These are phyloP conservation scores for Trichophyton verrucosum DNA, from an alignment of 2,329 filamentous ascomycete species.

Conservation along the genomic window DNA sequence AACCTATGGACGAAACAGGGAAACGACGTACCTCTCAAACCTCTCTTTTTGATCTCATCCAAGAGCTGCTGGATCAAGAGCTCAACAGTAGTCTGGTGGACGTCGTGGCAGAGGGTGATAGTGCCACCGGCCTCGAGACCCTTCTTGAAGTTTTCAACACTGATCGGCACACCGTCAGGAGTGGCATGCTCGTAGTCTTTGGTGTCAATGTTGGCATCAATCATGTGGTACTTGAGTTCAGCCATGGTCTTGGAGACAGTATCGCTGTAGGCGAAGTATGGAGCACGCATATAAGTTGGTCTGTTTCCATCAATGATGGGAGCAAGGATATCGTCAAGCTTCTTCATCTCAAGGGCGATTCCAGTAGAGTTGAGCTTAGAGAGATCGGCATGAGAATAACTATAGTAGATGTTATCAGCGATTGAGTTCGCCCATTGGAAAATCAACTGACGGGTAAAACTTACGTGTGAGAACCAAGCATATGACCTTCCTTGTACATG, in stretches of 20 bases:
- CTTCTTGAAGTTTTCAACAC: background rate
- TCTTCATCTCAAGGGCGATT: constrained; percentile 30
- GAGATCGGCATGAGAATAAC: constrained; percentile 31
- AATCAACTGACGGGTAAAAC: constrained; percentile 3
- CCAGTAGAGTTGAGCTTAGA: constrained; percentile 21
- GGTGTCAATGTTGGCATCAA: constrained; percentile 33
- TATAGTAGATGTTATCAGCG: constrained; percentile 13
- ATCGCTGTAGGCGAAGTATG: constrained; percentile 29
- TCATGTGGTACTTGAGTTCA: constrained; percentile 35
- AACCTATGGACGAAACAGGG: background rate
- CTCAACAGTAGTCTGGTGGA: constrained; percentile 7
- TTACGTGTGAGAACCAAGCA: constrained; percentile 37
- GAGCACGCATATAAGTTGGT: constrained; percentile 39
- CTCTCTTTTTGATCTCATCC: constrained; percentile 5
- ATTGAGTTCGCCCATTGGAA: background rate
- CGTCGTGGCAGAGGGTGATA: constrained; percentile 6
- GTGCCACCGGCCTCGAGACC: background rate
- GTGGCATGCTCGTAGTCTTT: constrained; percentile 28
- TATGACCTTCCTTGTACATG: constrained; percentile 31
- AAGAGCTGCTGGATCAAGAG: constrained; percentile 6
- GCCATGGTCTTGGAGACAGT: constrained; percentile 26
- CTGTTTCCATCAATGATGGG: constrained; percentile 30
- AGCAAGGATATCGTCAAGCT: constrained; percentile 29
- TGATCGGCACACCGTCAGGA: background rate
- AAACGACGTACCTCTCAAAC: constrained; percentile 3